These are phyloP conservation scores for Puccinia polysora DNA, from an alignment of 1,284 basidiomycete genomes.

Conservation along the genomic window DNA sequence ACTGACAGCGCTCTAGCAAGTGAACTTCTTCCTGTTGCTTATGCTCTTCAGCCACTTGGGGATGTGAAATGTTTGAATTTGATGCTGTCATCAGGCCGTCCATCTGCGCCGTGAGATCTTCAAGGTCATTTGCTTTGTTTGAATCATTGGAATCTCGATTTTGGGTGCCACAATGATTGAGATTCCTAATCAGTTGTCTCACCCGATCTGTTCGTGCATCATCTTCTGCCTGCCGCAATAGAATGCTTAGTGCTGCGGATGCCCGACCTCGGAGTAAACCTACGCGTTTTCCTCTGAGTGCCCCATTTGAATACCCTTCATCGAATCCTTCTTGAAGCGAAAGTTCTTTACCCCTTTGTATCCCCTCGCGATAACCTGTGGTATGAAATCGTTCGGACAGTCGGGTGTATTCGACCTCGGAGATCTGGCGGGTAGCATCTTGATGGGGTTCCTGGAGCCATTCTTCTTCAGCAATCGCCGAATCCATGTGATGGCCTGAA, in stretches of 20 bases:
- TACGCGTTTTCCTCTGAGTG: constrained; percentile 16
- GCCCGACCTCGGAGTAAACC: constrained; percentile 33
- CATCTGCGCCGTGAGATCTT: constrained; percentile 4
- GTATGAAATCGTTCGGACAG: constrained; percentile 26
- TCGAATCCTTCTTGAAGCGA: constrained; percentile 30
- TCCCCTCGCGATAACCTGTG: constrained; percentile 34
- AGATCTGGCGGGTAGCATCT: constrained; percentile 6
- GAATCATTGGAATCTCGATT: not conserved
- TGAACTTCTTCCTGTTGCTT: not conserved
- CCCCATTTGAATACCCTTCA: constrained; percentile 13
- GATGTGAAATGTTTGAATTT: not conserved
- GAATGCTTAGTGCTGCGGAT: constrained; percentile 12
- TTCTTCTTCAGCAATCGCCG: no score
- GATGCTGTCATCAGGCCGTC: constrained; percentile 12
- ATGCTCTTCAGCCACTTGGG: not conserved
- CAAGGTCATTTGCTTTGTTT: constrained; percentile 1
- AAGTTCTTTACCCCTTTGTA: constrained; percentile 8
- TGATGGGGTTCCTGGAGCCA: not conserved
- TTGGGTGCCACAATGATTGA: constrained; percentile 17
- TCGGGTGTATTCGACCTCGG: constrained; percentile 29
- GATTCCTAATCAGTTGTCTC: constrained; percentile 15
- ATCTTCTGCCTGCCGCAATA: not conserved
- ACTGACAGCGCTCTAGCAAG: constrained; percentile 12
- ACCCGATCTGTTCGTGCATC: constrained; percentile 19
- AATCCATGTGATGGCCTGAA: no score